These are phyloP conservation scores for Dioscorea dumetorum DNA, from an alignment of 106 monocot species.

Conservation along the genomic window DNA sequence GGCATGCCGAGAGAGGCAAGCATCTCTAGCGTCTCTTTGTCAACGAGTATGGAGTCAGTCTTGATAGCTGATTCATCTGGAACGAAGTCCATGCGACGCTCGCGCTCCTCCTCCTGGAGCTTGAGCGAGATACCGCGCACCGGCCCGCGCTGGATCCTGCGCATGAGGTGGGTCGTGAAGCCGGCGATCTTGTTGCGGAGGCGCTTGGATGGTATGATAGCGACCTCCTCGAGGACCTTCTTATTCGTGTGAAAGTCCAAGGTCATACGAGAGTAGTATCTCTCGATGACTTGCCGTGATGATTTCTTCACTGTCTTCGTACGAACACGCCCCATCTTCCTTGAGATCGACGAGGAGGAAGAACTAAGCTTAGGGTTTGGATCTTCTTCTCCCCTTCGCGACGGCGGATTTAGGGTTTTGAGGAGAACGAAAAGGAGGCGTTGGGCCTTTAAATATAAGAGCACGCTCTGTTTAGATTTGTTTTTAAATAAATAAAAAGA, in stretches of 20 bases:
- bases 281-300: constrained; percentile 9
- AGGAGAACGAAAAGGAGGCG: no score
- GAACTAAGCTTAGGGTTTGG: not conserved
- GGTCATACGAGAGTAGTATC: constrained; percentile 8
- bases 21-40: constrained; percentile 6
- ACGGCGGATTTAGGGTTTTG: no score
- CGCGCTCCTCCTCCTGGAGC: constrained; percentile 15
- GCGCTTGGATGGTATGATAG: constrained; percentile 10
- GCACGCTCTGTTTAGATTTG: no score
- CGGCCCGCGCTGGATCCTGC: constrained; percentile 7
- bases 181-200: constrained; percentile 13
- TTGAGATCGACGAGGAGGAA: not conserved
- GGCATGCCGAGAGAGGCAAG: constrained; percentile 2
- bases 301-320: constrained; percentile 14
- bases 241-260: constrained; percentile 6
- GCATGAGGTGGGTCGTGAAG: constrained; percentile 9
- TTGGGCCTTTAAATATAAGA: no score
- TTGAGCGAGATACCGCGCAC: constrained; percentile 13
- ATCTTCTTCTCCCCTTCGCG: no score
- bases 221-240: constrained; percentile 8
- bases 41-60: not conserved
- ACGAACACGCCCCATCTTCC: constrained; percentile 3
- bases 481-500: no score
- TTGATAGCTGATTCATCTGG: constrained; percentile 8
- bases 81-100: constrained; percentile 15